These are phyloP conservation scores for Neoboletus subvelutipes DNA, from an alignment of 768 basidiomycete species.

Conservation along the genomic window DNA sequence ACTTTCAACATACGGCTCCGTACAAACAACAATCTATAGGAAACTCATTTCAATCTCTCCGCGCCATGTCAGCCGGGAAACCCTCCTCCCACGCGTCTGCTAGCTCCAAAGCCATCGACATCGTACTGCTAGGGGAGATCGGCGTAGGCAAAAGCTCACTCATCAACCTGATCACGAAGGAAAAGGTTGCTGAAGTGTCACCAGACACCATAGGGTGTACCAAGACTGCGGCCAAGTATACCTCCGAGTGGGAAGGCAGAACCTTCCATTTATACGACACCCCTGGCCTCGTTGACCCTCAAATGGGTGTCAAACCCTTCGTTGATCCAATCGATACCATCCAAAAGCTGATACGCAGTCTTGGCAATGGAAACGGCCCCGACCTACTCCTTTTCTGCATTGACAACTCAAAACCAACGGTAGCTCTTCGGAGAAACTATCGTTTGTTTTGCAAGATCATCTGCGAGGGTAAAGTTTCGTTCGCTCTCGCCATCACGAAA, in stretches of 20 bases:
- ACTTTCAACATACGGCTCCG: not conserved
- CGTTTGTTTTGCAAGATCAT: conserved; percentile 28
- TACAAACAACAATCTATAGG: conserved; percentile 11
- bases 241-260: conserved; percentile 18
- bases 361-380: conserved; percentile 30
- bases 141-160: conserved; percentile 43
- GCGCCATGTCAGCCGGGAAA: conserved; percentile 2
- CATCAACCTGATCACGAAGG: conserved; percentile 37
- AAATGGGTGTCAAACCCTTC: conserved; percentile 17
- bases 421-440: conserved; percentile 28
- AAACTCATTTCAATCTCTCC: conserved; percentile 17
- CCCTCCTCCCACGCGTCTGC: not conserved
- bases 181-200: conserved; percentile 31
- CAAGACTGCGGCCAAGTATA: conserved; percentile 23
- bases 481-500: conserved; percentile 31
- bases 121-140: conserved; percentile 36
- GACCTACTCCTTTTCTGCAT: conserved; percentile 33
- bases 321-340: conserved; percentile 24
- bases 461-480: conserved; percentile 26
- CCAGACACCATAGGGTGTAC: conserved; percentile 36
- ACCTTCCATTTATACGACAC: conserved; percentile 34
- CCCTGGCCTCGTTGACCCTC: conserved; percentile 32
- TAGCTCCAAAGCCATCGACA: conserved; percentile 23
- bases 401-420: conserved; percentile 26
- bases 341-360: conserved; percentile 31